Conservation (phyloP, 495 filamentous ascomycete species). For the Bathelium albidoporum region DNA sequence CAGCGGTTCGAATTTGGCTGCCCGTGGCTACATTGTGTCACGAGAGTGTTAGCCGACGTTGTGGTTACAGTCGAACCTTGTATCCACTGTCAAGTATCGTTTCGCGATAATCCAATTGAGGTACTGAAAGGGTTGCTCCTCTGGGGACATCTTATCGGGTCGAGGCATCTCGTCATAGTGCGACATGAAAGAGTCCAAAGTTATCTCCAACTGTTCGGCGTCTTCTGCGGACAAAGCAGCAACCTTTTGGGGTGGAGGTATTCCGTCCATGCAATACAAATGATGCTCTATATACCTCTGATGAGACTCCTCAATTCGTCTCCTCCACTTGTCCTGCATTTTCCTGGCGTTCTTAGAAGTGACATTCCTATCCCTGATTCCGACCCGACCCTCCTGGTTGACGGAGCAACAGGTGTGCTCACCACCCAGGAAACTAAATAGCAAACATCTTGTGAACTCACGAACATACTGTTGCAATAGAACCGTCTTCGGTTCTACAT, state of each 20-base stretch:
- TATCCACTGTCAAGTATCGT: no score
- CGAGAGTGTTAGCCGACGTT: no score
- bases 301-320: no score
- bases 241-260: no score
- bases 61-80: no score
- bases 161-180: constrained; percentile 8
- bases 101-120: constrained; percentile 10
- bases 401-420: constrained; percentile 4
- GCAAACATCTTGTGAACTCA: constrained; percentile 7
- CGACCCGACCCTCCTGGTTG: background rate
- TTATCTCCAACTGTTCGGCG: background rate
- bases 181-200: background rate
- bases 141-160: constrained; percentile 6
- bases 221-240: background rate
- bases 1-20: no score
- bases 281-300: background rate
- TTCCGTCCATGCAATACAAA: background rate
- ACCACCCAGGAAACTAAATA: constrained; percentile 4
- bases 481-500: background rate
- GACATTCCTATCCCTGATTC: background rate
- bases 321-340: no score
- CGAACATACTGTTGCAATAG: background rate
- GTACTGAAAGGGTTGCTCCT: constrained; percentile 8
- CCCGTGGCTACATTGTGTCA: no score
- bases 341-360: no score